Conservation (phyloP, 495 filamentous ascomycete species). For the Xylaria longipes region DNA sequence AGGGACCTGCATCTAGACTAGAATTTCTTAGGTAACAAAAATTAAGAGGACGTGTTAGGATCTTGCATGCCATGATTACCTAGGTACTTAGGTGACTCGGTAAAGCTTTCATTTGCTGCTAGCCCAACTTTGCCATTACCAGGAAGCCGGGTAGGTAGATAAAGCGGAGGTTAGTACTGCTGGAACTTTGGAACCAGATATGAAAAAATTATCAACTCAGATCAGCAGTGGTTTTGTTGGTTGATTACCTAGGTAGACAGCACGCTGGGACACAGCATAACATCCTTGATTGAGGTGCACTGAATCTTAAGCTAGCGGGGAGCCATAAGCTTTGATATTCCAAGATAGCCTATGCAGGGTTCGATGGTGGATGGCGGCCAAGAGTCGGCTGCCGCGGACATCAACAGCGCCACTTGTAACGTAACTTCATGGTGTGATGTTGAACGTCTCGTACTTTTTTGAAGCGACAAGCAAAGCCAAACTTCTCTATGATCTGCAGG, state of each 20-base stretch:
- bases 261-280: background rate
- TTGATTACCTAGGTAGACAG: background rate
- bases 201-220: background rate
- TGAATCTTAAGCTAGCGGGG: background rate
- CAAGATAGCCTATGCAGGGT: background rate
- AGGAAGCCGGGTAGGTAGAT: background rate
- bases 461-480: background rate
- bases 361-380: background rate
- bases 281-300: background rate
- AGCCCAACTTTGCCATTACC: background rate
- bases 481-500: slow-evolving; percentile 11
- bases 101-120: background rate
- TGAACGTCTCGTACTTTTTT: background rate
- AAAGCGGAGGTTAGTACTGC: background rate
- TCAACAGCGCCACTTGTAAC: slow-evolving; percentile 23
- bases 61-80: background rate
- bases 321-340: background rate
- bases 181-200: background rate
- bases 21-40: background rate
- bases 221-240: too few relatives aligned
- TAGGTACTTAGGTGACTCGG: background rate
- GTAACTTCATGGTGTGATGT: slow-evolving; percentile 18
- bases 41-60: background rate
- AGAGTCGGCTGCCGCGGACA: background rate
- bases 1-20: background rate